Base-by-base conservation (phyloP, 2,329 filamentous ascomycete species). In the Sclerotinia minor region DNA sequence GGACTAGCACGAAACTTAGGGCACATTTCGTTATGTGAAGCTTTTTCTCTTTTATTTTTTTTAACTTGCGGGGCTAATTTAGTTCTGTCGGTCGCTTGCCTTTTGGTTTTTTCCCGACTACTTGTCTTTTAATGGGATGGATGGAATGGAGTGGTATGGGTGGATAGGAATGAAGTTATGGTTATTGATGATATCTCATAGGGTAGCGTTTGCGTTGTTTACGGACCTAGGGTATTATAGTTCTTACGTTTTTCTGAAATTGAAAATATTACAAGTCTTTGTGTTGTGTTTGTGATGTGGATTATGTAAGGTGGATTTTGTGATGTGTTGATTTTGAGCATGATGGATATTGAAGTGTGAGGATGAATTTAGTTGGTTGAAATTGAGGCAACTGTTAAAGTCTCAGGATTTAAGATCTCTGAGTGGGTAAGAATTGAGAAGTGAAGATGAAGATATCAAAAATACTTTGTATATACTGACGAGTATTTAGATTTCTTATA, bases 101-200 rank as follows among this genome's bases (percentile, higher is more conserved):
- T 49, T 64, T 64, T 53, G 49, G 32, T 29, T 45, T 9, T 41
- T 41, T 41, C 26, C 15, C 29, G 58, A 47, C 19, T 65, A 49
- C 41, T 13, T 57, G 44, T 35, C 21, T 38, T 54, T 19, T 64
- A 47, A 57, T 65, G 64, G 53, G 44, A 35, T 41, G 52, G 17
- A 35, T 45, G 49, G 24, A 15, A 11, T n/a, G 60, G 49, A 38
- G 32, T 53, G 35, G 24, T 7, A 26, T 52, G 49, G 35, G 49
- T 61, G 21, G 44, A 26, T 24, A n/a, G 32, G 21, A 52, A 64
- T 64, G 45, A 64, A 15, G 35, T 44, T 54, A 54, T 41, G 60
- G 49, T 44, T 52, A 52, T 54, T 64, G 47, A 52, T 64, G 35
- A 64, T 54, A 44, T 44, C 29, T 45, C 45, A 57, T 29, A 57